Percentiles rank a stretch among this genome's conserved stretches.
phyloP scores from a whole-genome alignment of 108 stramenopile genomes.

The Skeletonema potamos region DNA sequence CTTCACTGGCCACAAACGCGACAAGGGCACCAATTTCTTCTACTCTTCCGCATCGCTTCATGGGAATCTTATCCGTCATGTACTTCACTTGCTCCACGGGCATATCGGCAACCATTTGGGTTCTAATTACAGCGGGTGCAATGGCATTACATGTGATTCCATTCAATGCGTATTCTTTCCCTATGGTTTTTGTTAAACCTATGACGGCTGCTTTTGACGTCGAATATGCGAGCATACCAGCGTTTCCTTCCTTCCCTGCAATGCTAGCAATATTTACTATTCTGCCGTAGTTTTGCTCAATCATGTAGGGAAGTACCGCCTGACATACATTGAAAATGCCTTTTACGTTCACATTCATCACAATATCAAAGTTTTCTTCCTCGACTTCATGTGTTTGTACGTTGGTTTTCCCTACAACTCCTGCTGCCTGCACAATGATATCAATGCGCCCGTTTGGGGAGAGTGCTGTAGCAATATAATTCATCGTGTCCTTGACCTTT shows the following conservation, averaged over 20 bases:
- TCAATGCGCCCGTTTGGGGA: slow-evolving; percentile 39
- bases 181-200: slow-evolving; percentile 72
- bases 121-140: slow-evolving; percentile 69
- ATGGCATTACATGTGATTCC: slow-evolving; percentile 76
- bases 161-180: slow-evolving; percentile 72
- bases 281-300: slow-evolving; percentile 57
- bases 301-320: slow-evolving; percentile 61
- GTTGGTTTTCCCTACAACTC: slow-evolving; percentile 55
- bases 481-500: slow-evolving; percentile 39
- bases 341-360: slow-evolving; percentile 55
- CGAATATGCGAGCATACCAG: slow-evolving; percentile 67
- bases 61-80: slow-evolving; percentile 75
- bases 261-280: slow-evolving; percentile 75
- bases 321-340: slow-evolving; percentile 65
- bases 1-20: slow-evolving; percentile 53
- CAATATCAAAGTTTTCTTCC: slow-evolving; percentile 56
- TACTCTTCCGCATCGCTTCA: slow-evolving; percentile 66
- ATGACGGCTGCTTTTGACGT: slow-evolving; percentile 76
- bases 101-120: slow-evolving; percentile 72
- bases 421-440: slow-evolving; percentile 58
- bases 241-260: slow-evolving; percentile 70
- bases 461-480: slow-evolving; percentile 32
- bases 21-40: slow-evolving; percentile 60
- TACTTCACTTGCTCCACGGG: slow-evolving; percentile 65
- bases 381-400: slow-evolving; percentile 48